phyloP scores from a whole-genome alignment of 2,329 filamentous ascomycete species.

The Pestalotiopsis sp. region DNA sequence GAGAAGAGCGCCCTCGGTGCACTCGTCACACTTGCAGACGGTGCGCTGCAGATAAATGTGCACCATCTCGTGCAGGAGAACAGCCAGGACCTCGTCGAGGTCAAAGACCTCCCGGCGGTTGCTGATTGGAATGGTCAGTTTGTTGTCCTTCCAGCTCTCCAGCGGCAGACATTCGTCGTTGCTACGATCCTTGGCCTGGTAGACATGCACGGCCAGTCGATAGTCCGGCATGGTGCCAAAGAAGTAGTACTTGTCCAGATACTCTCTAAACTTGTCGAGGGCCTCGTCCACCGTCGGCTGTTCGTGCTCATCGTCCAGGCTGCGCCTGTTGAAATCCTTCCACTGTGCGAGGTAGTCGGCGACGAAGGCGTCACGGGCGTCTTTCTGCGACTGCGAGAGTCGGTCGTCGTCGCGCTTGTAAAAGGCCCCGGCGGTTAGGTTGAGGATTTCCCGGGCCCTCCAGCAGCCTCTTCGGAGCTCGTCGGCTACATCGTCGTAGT shows the following conservation, averaged over 20 bases:
- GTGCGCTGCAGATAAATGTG: constrained; percentile 21
- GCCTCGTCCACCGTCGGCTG: neutral
- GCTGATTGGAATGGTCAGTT: neutral
- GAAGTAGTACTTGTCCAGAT: constrained; percentile 26
- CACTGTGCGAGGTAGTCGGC: neutral
- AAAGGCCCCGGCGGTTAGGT: constrained; percentile 20
- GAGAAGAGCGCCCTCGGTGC: constrained; percentile 17
- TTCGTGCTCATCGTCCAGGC: neutral
- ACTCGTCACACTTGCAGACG: constrained; percentile 19
- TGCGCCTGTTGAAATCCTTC: neutral
- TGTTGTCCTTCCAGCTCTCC: neutral
- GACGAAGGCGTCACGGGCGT: neutral
- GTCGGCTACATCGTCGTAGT: neutral
- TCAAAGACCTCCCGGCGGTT: neutral
- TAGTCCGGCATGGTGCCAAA: constrained; percentile 11
- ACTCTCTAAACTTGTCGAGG: neutral
- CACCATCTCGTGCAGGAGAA: constrained; percentile 24
- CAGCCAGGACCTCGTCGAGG: constrained; percentile 13
- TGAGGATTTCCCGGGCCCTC: constrained; percentile 14
- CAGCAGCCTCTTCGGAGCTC: neutral
- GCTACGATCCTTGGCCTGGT: neutral
- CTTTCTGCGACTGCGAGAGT: constrained; percentile 15
- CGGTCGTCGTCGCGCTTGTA: constrained; percentile 13
- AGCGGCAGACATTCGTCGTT: neutral
- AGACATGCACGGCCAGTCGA: neutral